Conservation (phyloP, 2,329 filamentous ascomycete species). For the Nemania abortiva region DNA sequence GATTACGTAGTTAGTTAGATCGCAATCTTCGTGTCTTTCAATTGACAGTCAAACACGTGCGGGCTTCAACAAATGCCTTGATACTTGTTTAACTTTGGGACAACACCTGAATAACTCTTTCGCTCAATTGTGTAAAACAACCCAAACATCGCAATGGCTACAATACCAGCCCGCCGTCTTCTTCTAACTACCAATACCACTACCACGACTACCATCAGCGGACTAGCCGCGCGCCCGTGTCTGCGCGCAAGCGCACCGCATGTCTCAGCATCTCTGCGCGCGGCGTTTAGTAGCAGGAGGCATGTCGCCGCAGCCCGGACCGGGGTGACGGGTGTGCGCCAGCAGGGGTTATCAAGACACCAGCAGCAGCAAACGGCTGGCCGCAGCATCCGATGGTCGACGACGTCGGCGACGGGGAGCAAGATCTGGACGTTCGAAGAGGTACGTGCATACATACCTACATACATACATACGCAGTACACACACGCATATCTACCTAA, state of each 20-base stretch:
- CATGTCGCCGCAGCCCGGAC: neutral
- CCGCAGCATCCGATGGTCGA: slow-evolving; percentile 41
- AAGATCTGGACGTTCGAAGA: slow-evolving; percentile 52
- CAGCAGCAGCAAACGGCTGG: neutral
- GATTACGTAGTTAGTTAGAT: neutral
- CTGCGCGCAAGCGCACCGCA: slow-evolving; percentile 2
- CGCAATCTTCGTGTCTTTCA: neutral
- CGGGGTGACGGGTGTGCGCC: neutral
- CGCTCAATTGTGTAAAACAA: neutral
- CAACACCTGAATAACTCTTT: neutral
- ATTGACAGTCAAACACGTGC: neutral
- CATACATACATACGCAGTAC: no score
- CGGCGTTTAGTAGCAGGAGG: neutral
- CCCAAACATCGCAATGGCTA: slow-evolving; percentile 21
- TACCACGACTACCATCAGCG: no score
- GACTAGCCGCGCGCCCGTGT: slow-evolving; percentile 3
- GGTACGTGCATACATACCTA: slow-evolving; percentile 38
- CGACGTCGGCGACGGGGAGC: slow-evolving; percentile 43
- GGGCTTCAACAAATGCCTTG: no score
- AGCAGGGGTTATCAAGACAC: neutral
- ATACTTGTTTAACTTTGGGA: neutral
- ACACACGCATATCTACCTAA: no score
- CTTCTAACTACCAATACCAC: neutral
- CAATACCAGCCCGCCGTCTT: slow-evolving; percentile 32
- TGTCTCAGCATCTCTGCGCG: slow-evolving; percentile 11